Conservation (phyloP, 768 basidiomycete genomes). For the Termitomyces sp. region DNA sequence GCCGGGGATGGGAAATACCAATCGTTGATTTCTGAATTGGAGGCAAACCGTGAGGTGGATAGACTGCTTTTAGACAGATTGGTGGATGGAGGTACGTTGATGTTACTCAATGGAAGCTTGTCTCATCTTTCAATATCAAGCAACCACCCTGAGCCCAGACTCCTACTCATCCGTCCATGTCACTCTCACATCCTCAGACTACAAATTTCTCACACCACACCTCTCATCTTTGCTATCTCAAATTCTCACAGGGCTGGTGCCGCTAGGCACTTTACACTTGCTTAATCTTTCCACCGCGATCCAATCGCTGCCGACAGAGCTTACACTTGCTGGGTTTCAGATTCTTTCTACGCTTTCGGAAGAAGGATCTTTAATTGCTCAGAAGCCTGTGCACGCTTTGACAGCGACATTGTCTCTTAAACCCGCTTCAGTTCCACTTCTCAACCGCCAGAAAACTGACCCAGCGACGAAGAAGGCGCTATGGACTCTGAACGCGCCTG, state of each 20-base stretch:
- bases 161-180: constrained; percentile 64
- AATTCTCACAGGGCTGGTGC: constrained; percentile 52
- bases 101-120: not conserved
- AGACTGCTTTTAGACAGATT: constrained; percentile 80
- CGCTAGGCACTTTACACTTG: constrained; percentile 66
- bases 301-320: constrained; percentile 45
- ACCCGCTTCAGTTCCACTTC: constrained; percentile 42
- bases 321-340: constrained; percentile 62
- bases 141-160: constrained; percentile 46
- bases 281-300: constrained; percentile 43
- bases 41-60: constrained; percentile 53
- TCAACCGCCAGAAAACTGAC: constrained; percentile 48
- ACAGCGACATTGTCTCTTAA: constrained; percentile 39
- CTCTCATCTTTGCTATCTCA: constrained; percentile 53
- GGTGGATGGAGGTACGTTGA: constrained; percentile 64
- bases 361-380: constrained; percentile 51
- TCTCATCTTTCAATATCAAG: constrained; percentile 29
- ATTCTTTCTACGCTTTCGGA: constrained; percentile 37
- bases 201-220: constrained; percentile 47
- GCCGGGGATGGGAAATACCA: constrained; percentile 81
- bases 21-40: constrained; percentile 54
- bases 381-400: constrained; percentile 54
- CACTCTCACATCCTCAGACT: constrained; percentile 58
- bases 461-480: constrained; percentile 81
- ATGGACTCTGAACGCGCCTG: constrained; percentile 74